A percentile compares a stretch with the other conserved stretches of the same genome.
Conservation (phyloP, 352 stramenopile genomes). For the Pythium dissotocum region DNA sequence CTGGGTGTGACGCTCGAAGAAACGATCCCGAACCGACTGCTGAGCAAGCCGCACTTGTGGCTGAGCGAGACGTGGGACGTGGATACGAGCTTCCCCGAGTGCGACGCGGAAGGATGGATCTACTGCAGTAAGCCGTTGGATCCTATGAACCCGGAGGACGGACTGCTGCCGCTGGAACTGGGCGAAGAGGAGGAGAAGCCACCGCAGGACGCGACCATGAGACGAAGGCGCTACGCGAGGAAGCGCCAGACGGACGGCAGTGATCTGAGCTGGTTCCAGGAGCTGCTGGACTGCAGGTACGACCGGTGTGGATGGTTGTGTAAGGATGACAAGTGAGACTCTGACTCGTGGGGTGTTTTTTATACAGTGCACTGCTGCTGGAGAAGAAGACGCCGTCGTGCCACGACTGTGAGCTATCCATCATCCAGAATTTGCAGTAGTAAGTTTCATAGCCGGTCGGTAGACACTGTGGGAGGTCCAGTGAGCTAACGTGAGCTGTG, state of each 20-base stretch:
- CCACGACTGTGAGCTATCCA: constrained; percentile 61
- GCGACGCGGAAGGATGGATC: constrained; percentile 72
- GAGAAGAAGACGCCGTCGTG: constrained; percentile 77
- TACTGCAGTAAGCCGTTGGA: constrained; percentile 32
- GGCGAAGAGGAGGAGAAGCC: constrained; percentile 7
- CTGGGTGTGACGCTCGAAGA: constrained; percentile 56
- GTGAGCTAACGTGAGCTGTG: constrained; percentile 4
- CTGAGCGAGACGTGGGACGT: constrained; percentile 62
- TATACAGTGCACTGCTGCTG: constrained; percentile 46
- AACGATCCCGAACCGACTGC: constrained; percentile 58
- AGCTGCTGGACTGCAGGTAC: constrained; percentile 79
- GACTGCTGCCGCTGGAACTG: constrained; percentile 4
- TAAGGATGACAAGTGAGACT: neutral
- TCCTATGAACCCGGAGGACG: constrained; percentile 10
- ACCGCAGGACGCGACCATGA: constrained; percentile 37
- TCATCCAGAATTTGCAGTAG: constrained; percentile 57
- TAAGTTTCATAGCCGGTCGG: constrained; percentile 28
- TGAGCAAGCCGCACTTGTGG: constrained; percentile 78
- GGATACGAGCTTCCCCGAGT: constrained; percentile 47
- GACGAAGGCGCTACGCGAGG: constrained; percentile 53
- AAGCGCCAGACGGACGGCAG: constrained; percentile 72
- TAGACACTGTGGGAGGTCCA: neutral
- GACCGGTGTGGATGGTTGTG: neutral
- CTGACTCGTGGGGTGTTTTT: constrained; percentile 16
- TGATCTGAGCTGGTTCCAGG: constrained; percentile 82